These are phyloP conservation scores for Acrodontium crateriforme DNA, from an alignment of 2,329 filamentous ascomycete genomes.

Conservation along the genomic window DNA sequence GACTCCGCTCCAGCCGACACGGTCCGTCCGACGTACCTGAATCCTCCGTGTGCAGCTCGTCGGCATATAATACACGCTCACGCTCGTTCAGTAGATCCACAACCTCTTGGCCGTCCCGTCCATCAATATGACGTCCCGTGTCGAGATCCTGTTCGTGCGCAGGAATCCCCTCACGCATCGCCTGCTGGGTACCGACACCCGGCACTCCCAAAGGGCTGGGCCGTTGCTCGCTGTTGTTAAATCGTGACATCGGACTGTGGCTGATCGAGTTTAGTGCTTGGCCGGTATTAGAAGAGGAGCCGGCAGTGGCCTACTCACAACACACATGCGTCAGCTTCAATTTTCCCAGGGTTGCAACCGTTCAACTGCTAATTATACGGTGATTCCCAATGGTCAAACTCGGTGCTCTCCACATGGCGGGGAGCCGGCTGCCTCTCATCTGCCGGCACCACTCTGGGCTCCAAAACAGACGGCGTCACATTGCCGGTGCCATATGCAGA, in stretches of 20 bases:
- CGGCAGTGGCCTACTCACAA: slow-evolving; percentile 13
- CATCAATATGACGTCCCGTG: slow-evolving; percentile 11
- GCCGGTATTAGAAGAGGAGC: slow-evolving; percentile 11
- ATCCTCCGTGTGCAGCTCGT: slow-evolving; percentile 10
- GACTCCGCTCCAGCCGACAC: slow-evolving; percentile 1
- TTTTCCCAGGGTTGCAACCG: slow-evolving; percentile 2
- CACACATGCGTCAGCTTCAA: slow-evolving; percentile 17
- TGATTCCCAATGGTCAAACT: slow-evolving; percentile 24
- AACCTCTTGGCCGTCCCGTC: slow-evolving; percentile 20
- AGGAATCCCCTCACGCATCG: slow-evolving; percentile 14
- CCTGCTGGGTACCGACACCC: slow-evolving; percentile 12
- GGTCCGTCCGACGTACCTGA: slow-evolving; percentile 1
- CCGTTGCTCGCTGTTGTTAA: slow-evolving; percentile 13
- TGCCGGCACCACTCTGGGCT: too few species aligned
- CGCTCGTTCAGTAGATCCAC: slow-evolving; percentile 19
- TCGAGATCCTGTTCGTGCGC: slow-evolving; percentile 16
- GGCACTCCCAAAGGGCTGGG: slow-evolving; percentile 9
- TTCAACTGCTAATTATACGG: slow-evolving; percentile 10
- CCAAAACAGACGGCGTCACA: slow-evolving; percentile 6
- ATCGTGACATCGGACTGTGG: slow-evolving; percentile 7
- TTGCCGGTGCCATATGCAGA: slow-evolving; percentile 9
- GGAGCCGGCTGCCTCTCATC: too few species aligned
- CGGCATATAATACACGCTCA: slow-evolving; percentile 1
- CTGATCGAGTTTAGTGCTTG: slow-evolving; percentile 15
- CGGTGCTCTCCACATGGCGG: too few species aligned